These are phyloP conservation scores for Neurospora cerealis DNA, from an alignment of 495 filamentous ascomycete species.

Conservation along the genomic window DNA sequence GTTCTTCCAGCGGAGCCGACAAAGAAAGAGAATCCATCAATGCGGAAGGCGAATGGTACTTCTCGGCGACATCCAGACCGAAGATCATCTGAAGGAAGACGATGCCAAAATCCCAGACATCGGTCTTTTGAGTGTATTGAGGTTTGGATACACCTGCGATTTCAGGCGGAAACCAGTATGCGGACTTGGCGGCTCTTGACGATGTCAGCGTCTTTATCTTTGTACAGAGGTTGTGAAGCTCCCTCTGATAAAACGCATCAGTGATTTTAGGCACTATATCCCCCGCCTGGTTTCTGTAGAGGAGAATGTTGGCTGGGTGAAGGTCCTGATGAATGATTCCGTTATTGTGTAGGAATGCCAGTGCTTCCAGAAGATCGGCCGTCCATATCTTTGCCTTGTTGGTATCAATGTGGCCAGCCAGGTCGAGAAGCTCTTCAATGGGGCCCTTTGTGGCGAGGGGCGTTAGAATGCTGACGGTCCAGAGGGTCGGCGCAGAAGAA, in stretches of 20 bases:
- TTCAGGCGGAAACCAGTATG: slow-evolving; percentile 79
- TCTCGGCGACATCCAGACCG: slow-evolving; percentile 62
- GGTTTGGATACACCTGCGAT: slow-evolving; percentile 48
- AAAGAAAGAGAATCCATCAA: slow-evolving; percentile 52
- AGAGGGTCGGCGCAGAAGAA: slow-evolving; percentile 31
- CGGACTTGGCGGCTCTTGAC: slow-evolving; percentile 55
- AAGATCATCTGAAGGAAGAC: slow-evolving; percentile 92
- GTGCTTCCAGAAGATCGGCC: slow-evolving; percentile 77
- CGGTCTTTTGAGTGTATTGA: slow-evolving; percentile 65
- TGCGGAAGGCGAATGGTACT: slow-evolving; percentile 67
- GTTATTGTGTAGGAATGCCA: slow-evolving; percentile 76
- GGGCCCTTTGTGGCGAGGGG: slow-evolving; percentile 76
- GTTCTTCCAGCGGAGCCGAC: slow-evolving; percentile 64
- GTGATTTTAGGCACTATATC: slow-evolving; percentile 55
- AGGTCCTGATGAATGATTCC: slow-evolving; percentile 74
- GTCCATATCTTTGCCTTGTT: slow-evolving; percentile 75
- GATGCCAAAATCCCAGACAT: slow-evolving; percentile 90
- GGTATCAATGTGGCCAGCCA: slow-evolving; percentile 61
- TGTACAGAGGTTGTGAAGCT: slow-evolving; percentile 48
- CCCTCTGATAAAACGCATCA: slow-evolving; percentile 57
- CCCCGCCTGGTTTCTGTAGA: slow-evolving; percentile 50
- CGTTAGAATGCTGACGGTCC: slow-evolving; percentile 74
- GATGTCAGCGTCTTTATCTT: slow-evolving; percentile 32
- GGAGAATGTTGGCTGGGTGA: slow-evolving; percentile 63
- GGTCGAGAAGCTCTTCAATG: slow-evolving; percentile 67